Evolutionary conservation across 257 asterid species (phyloP).

Genomic region (Penstemon davidsonii): DNA sequence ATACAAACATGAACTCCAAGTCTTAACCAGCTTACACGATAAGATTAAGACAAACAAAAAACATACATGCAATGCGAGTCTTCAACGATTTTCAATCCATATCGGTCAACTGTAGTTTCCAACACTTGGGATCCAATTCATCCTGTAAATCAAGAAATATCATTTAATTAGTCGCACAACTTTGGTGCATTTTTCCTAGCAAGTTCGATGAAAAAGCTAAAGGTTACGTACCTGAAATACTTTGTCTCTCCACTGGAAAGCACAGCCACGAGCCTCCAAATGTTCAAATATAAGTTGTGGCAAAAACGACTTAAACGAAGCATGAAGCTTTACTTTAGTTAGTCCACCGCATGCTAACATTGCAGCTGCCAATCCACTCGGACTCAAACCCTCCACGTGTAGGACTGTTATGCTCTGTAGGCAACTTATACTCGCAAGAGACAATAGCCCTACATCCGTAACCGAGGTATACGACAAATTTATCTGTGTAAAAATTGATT

Average conservation of each 20-base stretch:
- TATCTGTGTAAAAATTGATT: conserved; percentile 42
- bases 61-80: too few species aligned
- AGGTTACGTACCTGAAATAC: conserved; percentile 51
- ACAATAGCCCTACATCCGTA: conserved; percentile 70
- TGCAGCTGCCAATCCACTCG: conserved; percentile 66
- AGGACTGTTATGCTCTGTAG: conserved; percentile 72
- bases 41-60: too few species aligned
- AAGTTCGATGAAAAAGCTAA: neutral
- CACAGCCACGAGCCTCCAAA: conserved; percentile 81
- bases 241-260: conserved; percentile 75
- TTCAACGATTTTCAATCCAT: conserved; percentile 16
- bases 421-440: conserved; percentile 75
- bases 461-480: conserved; percentile 80
- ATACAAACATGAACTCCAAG: too few species aligned
- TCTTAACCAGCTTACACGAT: too few species aligned
- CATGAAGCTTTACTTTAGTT: conserved; percentile 77
- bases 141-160: conserved; percentile 42
- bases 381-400: conserved; percentile 60
- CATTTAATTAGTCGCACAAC: neutral
- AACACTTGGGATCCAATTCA: conserved; percentile 72
- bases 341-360: conserved; percentile 79
- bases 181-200: neutral
- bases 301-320: conserved; percentile 55
- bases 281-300: conserved; percentile 58
- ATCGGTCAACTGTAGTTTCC: conserved; percentile 63